Base-by-base conservation (phyloP, 768 basidiomycete genomes). In the Exidia glandulosa region DNA sequence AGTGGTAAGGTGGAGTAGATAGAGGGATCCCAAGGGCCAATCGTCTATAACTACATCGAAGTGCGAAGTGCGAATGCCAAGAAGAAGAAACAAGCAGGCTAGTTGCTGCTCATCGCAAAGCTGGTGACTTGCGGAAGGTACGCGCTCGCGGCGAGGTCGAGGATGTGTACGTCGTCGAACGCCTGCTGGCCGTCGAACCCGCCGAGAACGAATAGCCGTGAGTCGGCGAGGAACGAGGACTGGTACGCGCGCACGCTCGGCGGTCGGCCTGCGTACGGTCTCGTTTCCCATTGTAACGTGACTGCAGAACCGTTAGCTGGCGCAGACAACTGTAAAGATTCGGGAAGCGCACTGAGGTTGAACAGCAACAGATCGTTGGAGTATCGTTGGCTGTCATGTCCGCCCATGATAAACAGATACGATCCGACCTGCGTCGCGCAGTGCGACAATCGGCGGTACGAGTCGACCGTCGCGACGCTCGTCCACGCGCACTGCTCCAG, bases 121-220 rank as follows among this genome's bases (percentile, higher is more conserved):
- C 85, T 85, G 62, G 87, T 90, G 10, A 93, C 90, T 70, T 95
- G 93, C 0, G 93, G 91, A 25, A 95, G 74, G 72, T 94, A 96
- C 36, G 90, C 92, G 3, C 85, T 81, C 10, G 87, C 90, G 3
- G 90, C 90, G 33, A 95, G 78, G 67, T 97, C 94, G 50, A 96
- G 76, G 37, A 88, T 79, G 71, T 87, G 81, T 36, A 94, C 85
- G 72, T 95, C 94, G 64, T 93, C 90, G 66, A 83, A 93, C 2
- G 88, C 84, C 3, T 61, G 61, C 16, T 65, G 64, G 1, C 76
- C 77, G 19, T 83, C 84, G 56, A 80, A 81, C 2, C 94, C 94
- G 32, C 94, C 94, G 66, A 94, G 86, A 33, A 94, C 71, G 71
- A 93, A 90, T 2, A 96, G 68, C 3, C 94, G 78, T 61, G 87